A percentile compares a stretch with the other conserved stretches of the same genome.
Evolutionary conservation across 2,329 filamentous ascomycete species (phyloP).

Genomic region (Rhynchosporium agropyri): DNA sequence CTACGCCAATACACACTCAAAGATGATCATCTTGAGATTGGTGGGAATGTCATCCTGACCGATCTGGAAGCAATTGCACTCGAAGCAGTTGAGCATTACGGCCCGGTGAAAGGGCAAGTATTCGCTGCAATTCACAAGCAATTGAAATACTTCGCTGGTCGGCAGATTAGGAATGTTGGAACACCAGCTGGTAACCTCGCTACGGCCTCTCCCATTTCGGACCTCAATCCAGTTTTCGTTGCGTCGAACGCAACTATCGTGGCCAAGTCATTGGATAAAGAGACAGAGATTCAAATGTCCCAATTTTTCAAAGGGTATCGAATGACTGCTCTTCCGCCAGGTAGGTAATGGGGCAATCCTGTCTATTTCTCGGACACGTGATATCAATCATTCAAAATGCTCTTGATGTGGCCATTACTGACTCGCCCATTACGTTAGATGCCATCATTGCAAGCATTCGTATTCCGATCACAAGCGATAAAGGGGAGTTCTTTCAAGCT

Average conservation of each 20-base stretch:
- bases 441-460: constrained; percentile 84
- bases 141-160: constrained; percentile 88
- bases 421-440: constrained; percentile 47
- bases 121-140: constrained; percentile 94
- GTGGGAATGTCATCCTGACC: constrained; percentile 89
- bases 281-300: constrained; percentile 86
- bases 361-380: no score
- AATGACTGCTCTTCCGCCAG: constrained; percentile 72
- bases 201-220: constrained; percentile 92
- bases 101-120: constrained; percentile 63
- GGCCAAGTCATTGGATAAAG: constrained; percentile 73
- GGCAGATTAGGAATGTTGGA: constrained; percentile 93
- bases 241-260: constrained; percentile 81
- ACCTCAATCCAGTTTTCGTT: constrained; percentile 92
- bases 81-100: constrained; percentile 79
- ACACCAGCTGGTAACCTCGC: constrained; percentile 91
- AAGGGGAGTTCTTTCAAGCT: constrained; percentile 81
- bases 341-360: no score
- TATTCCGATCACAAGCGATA: constrained; percentile 75
- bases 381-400: no score
- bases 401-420: no score
- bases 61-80: constrained; percentile 86
- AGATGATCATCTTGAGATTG: constrained; percentile 84
- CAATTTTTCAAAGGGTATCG: constrained; percentile 93
- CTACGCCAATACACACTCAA: constrained; percentile 79